phyloP scores from a whole-genome alignment of 306 rosid genomes.

The Vachellia collinsii region DNA sequence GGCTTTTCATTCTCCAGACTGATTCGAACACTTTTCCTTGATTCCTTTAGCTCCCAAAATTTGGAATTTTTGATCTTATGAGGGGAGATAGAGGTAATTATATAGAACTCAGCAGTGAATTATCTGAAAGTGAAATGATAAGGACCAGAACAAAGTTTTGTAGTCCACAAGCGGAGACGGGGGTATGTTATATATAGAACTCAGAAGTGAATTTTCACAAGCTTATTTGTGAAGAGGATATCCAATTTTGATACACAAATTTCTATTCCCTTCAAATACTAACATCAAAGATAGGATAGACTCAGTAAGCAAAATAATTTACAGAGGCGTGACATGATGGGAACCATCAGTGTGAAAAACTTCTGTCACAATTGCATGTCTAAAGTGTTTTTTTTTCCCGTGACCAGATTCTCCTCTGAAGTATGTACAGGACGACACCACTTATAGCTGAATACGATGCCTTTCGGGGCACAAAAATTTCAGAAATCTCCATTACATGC shows the following conservation, averaged over 20 bases:
- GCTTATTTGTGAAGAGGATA: background rate
- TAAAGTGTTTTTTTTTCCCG: too few relatives aligned
- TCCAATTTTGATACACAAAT: background rate
- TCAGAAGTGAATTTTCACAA: background rate
- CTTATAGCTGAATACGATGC: background rate
- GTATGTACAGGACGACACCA: slow-evolving; percentile 11
- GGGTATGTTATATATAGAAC: too few relatives aligned
- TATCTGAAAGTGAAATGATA: background rate
- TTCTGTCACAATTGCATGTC: slow-evolving; percentile 46
- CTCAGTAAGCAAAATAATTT: slow-evolving; percentile 25
- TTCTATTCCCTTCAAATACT: background rate
- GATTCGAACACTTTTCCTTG: background rate
- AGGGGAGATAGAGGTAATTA: background rate
- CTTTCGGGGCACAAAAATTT: background rate
- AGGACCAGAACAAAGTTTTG: background rate
- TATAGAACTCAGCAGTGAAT: background rate
- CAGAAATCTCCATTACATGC: background rate
- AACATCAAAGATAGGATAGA: background rate
- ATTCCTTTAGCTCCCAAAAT: background rate
- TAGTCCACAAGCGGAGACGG: too few relatives aligned
- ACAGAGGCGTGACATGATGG: slow-evolving; percentile 42
- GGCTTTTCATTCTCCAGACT: background rate
- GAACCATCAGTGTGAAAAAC: slow-evolving; percentile 55
- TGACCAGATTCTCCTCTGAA: slow-evolving; percentile 22
- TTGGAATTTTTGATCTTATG: background rate